Evolutionary conservation across 1,284 basidiomycete genomes (phyloP), one percentile per base, ranked within the genome.

Genomic region (Cryptococcus sp.): DNA sequence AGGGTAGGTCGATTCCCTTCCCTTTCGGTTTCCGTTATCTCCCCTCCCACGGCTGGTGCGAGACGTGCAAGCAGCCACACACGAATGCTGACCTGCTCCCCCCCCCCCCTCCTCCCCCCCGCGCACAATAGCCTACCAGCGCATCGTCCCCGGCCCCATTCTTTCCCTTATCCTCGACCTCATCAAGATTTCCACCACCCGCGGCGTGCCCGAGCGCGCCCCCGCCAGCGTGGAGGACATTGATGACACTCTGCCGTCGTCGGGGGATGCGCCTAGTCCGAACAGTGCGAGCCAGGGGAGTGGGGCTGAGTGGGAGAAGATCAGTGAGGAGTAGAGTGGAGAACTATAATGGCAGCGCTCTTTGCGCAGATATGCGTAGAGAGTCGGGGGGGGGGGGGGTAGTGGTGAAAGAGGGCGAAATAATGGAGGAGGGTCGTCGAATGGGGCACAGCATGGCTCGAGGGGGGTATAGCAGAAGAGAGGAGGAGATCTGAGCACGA

Each of bases 111-210:
- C n/a, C n/a, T n/a, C n/a, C n/a, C n/a, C n/a, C n/a, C n/a, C 28
- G 4, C 9, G 9, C 28, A 9, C 9, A 4, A 33, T 59, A 76
- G 75, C 97, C 69, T 96, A 96, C 76, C 87, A 97, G 79, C 89
- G 90, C 79, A 93, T 92, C 45, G 85, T 95, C 46, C 90, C 91
- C 12, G 83, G 85, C 53, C 84, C 88, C 47, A 83, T 97, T 58
- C 94, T 96, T 79, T 87, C 89, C 83, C 80, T 95, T 63, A 83
- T 98, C 62, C 87, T 96, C 84, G 85, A 93, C 88, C 88, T 66
- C 63, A 64, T 59, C n/a, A 59, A 59, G 5, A 46, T 65, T n/a
- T 52, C 62, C 38, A 18, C 57, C 7, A 23, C 45, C 45, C 16
- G 16, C 8, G 54, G 39, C 12, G 47, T 46, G 4, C 57, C 57